These are phyloP conservation scores for Talaromyces sp. DNA, from an alignment of 2,329 filamentous ascomycete species.

Conservation along the genomic window DNA sequence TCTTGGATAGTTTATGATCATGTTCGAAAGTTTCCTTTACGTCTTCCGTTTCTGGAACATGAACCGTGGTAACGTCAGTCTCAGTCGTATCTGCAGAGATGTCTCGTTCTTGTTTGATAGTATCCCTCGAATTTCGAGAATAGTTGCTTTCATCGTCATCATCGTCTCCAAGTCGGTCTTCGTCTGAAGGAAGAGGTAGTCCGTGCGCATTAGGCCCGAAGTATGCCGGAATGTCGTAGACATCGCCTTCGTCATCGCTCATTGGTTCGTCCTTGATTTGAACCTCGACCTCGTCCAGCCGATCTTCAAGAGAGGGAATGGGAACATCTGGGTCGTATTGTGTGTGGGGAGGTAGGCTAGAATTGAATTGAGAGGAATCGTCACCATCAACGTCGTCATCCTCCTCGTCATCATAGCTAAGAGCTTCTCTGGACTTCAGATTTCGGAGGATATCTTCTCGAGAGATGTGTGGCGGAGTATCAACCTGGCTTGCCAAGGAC, in stretches of 20 bases:
- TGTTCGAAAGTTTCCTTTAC: slow-evolving; percentile 35
- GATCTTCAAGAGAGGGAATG: slow-evolving; percentile 79
- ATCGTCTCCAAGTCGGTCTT: slow-evolving; percentile 33
- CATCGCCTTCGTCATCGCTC: slow-evolving; percentile 58
- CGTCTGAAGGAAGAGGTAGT: slow-evolving; percentile 50
- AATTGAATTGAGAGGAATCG: slow-evolving; percentile 56
- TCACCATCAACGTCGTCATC: slow-evolving; percentile 55
- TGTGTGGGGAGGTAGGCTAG: slow-evolving; percentile 56
- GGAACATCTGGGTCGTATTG: slow-evolving; percentile 82
- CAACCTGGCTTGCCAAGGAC: slow-evolving; percentile 47
- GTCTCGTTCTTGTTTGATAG: slow-evolving; percentile 27
- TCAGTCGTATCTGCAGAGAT: slow-evolving; percentile 22
- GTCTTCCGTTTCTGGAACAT: slow-evolving; percentile 27
- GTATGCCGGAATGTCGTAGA: slow-evolving; percentile 66
- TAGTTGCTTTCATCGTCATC: slow-evolving; percentile 58
- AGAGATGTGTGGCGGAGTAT: slow-evolving; percentile 71
- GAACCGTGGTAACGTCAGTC: slow-evolving; percentile 33
- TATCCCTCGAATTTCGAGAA: slow-evolving; percentile 43
- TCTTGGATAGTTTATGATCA: neutral
- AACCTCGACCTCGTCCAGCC: slow-evolving; percentile 52
- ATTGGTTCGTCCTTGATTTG: slow-evolving; percentile 63
- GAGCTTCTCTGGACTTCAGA: slow-evolving; percentile 63
- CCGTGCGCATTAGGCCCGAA: slow-evolving; percentile 16
- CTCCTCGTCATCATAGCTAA: slow-evolving; percentile 52
- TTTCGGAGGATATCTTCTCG: slow-evolving; percentile 89